Evolutionary conservation across 805 yeast genomes (phyloP).

Genomic region (Metschnikowia peoriensis): DNA sequence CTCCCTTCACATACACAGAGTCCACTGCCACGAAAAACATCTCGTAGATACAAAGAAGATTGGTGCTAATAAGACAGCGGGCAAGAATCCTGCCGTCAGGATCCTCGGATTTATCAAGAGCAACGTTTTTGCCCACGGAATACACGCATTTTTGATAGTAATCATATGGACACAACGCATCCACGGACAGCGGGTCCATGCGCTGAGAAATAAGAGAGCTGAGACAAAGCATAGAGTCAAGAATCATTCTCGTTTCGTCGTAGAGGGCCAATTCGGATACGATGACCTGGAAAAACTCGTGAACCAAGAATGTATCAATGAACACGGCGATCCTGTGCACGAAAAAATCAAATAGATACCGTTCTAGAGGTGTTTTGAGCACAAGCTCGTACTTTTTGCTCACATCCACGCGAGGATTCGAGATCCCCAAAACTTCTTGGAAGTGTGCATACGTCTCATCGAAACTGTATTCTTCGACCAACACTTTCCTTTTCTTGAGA

Average conservation of each 20-base stretch:
- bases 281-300: constrained; percentile 28
- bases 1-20: constrained; percentile 38
- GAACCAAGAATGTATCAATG: constrained; percentile 33
- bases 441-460: constrained; percentile 27
- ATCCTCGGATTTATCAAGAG: constrained; percentile 23
- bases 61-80: constrained; percentile 38
- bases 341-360: constrained; percentile 33
- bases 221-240: constrained; percentile 36
- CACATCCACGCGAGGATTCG: constrained; percentile 12
- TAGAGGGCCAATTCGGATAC: constrained; percentile 36
- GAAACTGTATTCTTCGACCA: constrained; percentile 23
- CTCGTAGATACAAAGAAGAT: constrained; percentile 38
- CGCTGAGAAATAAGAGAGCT: constrained; percentile 36
- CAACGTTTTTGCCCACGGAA: constrained; percentile 31
- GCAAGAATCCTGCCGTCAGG: constrained; percentile 29
- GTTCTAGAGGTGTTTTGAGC: constrained; percentile 24
- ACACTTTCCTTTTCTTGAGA: constrained; percentile 1
- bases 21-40: constrained; percentile 38
- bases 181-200: constrained; percentile 27
- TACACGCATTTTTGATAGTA: constrained; percentile 38
- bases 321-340: constrained; percentile 27
- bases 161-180: constrained; percentile 31
- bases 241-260: constrained; percentile 40
- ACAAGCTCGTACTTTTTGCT: constrained; percentile 10
- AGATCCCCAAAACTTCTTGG: constrained; percentile 22